phyloP scores from a whole-genome alignment of 768 basidiomycete genomes.

The Russula ochroleuca region DNA sequence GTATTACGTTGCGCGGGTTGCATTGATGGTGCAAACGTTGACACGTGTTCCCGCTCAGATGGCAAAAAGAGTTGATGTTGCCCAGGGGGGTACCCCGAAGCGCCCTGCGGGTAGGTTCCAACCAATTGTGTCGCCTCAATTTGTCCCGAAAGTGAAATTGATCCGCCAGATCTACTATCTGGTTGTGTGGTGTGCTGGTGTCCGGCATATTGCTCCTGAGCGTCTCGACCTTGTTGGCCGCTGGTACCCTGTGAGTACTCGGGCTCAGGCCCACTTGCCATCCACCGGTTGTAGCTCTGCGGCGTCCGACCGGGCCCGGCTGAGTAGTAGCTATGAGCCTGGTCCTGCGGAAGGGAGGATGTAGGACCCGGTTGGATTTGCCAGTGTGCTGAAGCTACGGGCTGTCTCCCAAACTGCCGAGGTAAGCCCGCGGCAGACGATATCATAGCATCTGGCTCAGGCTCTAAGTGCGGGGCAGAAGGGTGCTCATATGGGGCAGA shows the following conservation, averaged over 20 bases:
- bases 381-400: constrained; percentile 9
- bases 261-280: not conserved
- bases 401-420: too few relatives aligned
- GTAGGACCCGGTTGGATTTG: constrained; percentile 18
- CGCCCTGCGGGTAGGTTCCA: constrained; percentile 6
- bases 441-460: not conserved
- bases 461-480: not conserved
- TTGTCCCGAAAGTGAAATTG: not conserved
- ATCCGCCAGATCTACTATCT: not conserved
- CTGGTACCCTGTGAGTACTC: constrained; percentile 21
- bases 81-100: not conserved
- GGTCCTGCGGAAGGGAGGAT: constrained; percentile 29
- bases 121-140: not conserved
- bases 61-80: not conserved
- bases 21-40: not conserved
- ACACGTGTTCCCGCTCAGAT: not conserved
- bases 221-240: constrained; percentile 6
- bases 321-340: constrained; percentile 20
- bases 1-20: not conserved
- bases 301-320: too few relatives aligned
- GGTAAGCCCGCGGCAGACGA: constrained; percentile 6
- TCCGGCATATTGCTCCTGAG: not conserved
- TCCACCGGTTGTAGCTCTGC: not conserved
- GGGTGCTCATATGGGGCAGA: not conserved
- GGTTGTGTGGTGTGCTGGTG: not conserved